These are phyloP conservation scores for Tylopilus orsonianus DNA, from an alignment of 1,284 basidiomycete species.

Conservation along the genomic window DNA sequence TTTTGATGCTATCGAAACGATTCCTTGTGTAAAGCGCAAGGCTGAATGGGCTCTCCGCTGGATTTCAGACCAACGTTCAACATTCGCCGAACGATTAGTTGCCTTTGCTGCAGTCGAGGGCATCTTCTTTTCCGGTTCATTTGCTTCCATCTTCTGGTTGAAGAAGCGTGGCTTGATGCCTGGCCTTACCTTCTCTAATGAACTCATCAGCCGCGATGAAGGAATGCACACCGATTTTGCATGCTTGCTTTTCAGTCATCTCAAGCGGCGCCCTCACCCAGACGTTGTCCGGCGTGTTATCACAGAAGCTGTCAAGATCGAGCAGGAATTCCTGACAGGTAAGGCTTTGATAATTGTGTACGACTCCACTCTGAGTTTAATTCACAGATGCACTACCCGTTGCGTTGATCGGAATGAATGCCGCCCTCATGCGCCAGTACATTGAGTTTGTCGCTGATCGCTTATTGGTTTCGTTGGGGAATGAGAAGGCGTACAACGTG, in stretches of 20 bases:
- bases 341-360: constrained; percentile 3
- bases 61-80: constrained; percentile 84
- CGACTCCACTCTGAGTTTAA: background rate
- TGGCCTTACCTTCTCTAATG: constrained; percentile 95
- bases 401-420: constrained; percentile 81
- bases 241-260: constrained; percentile 90
- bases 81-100: constrained; percentile 89
- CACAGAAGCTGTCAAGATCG: constrained; percentile 81
- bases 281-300: constrained; percentile 76
- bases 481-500: constrained; percentile 75
- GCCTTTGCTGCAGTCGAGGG: constrained; percentile 99
- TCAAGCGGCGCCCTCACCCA: constrained; percentile 79
- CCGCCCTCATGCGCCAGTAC: constrained; percentile 88
- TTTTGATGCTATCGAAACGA: constrained; percentile 93
- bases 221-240: constrained; percentile 99
- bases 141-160: constrained; percentile 96
- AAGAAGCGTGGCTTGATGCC: constrained; percentile 99
- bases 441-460: constrained; percentile 98
- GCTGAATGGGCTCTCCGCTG: constrained; percentile 93
- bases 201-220: constrained; percentile 96
- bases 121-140: constrained; percentile 96
- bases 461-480: constrained; percentile 82
- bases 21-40: constrained; percentile 90
- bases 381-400: constrained; percentile 67
- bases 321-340: constrained; percentile 86